phyloP scores from a whole-genome alignment of 805 yeast genomes.

The Wickerhamiella dianesei region DNA sequence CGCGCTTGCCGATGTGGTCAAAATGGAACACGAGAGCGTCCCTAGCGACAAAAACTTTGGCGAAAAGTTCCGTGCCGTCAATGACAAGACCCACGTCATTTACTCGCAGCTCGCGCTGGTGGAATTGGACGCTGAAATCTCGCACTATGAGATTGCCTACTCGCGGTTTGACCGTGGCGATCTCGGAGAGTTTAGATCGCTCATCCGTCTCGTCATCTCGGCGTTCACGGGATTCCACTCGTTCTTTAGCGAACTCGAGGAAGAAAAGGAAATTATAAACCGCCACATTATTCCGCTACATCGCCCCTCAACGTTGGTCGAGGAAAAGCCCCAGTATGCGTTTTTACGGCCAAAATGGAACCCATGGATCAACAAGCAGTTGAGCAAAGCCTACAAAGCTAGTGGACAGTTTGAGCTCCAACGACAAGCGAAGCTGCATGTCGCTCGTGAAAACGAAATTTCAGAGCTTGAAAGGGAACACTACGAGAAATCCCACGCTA shows the following conservation, averaged over 20 bases:
- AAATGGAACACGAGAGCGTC: neutral
- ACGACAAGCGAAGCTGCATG: neutral
- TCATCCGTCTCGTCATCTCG: slow-evolving; percentile 14
- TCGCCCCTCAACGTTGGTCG: neutral
- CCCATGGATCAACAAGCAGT: neutral
- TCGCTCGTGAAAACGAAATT: neutral
- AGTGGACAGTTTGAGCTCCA: slow-evolving; percentile 12
- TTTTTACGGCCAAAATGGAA: neutral
- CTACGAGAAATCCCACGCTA: neutral
- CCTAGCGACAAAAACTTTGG: slow-evolving; percentile 14
- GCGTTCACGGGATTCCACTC: slow-evolving; percentile 17
- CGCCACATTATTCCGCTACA: neutral
- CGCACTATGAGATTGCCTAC: slow-evolving; percentile 16
- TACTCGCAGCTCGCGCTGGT: slow-evolving; percentile 11
- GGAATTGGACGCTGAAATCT: slow-evolving; percentile 13
- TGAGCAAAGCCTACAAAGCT: slow-evolving; percentile 6
- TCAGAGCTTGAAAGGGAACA: neutral
- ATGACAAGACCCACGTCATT: slow-evolving; percentile 8
- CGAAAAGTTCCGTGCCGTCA: slow-evolving; percentile 6
- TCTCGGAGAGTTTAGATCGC: slow-evolving; percentile 18
- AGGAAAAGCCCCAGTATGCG: neutral
- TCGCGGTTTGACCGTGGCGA: slow-evolving; percentile 20
- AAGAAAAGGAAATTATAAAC: slow-evolving; percentile 1
- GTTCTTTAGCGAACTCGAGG: slow-evolving; percentile 13
- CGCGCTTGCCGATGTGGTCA: slow-evolving; percentile 3